A percentile compares a stretch with the other conserved stretches of the same genome.
Conservation (phyloP, 2,329 filamentous ascomycete species). For the Xylariaceae sp. region DNA sequence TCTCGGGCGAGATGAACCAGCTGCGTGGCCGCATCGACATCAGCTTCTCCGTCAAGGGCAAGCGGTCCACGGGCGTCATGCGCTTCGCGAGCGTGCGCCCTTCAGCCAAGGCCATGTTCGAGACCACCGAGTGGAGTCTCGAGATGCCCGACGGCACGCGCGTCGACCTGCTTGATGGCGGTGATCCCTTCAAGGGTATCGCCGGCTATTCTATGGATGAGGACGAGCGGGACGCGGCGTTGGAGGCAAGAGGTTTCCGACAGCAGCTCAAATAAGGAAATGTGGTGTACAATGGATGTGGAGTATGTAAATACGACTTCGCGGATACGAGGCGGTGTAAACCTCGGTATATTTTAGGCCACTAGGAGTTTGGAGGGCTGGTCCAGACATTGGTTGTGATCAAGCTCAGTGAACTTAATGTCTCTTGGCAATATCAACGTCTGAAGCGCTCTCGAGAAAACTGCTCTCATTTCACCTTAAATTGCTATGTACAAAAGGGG, state of each 20-base stretch:
- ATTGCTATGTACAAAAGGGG: conserved; percentile 13
- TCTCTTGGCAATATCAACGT: neutral
- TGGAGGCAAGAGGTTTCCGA: conserved; percentile 58
- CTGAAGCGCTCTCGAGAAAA: neutral
- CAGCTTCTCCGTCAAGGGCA: conserved; percentile 84
- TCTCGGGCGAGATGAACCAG: conserved; percentile 88
- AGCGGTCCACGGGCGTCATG: conserved; percentile 73
- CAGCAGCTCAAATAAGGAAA: conserved; percentile 50
- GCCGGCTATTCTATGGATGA: conserved; percentile 51
- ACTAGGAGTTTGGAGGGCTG: neutral
- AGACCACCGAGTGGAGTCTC: conserved; percentile 90
- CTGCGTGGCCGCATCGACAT: conserved; percentile 91
- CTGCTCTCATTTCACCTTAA: neutral
- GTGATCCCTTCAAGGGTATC: conserved; percentile 72
- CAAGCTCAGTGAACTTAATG: neutral
- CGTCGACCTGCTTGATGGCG: conserved; percentile 77
- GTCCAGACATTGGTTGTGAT: neutral
- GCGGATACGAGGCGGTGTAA: neutral
- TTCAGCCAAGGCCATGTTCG: conserved; percentile 68
- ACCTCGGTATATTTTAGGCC: neutral
- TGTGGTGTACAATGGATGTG: neutral
- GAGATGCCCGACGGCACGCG: conserved; percentile 65
- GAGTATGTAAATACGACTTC: neutral
- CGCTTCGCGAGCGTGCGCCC: conserved; percentile 79
- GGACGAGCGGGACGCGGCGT: conserved; percentile 48